phyloP scores from a whole-genome alignment of 495 filamentous ascomycete species.

The Hypoxylon crocopeplum region DNA sequence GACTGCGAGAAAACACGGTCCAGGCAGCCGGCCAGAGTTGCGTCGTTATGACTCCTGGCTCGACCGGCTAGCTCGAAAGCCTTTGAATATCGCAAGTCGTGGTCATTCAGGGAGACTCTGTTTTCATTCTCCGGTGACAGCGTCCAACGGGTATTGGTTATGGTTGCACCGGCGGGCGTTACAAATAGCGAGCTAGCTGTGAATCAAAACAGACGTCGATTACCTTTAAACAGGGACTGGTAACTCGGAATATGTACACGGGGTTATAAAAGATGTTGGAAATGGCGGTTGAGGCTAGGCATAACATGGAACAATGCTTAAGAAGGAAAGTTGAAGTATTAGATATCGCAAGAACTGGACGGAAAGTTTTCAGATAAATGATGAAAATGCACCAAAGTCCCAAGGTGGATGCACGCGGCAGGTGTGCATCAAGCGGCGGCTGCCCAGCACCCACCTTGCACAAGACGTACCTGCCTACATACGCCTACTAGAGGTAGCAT shows the following conservation, averaged over 20 bases:
- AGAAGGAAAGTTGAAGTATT: not conserved
- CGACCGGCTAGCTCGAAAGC: conserved; percentile 18
- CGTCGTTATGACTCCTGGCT: conserved; percentile 10
- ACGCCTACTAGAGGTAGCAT: too few relatives aligned
- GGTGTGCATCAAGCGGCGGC: conserved; percentile 30
- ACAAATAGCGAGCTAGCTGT: conserved; percentile 13
- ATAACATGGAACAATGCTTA: too few relatives aligned
- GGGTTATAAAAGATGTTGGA: not conserved
- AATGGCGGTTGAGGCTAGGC: not conserved
- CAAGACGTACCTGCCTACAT: too few relatives aligned
- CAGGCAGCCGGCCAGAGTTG: conserved; percentile 24
- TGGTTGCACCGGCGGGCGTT: conserved; percentile 20
- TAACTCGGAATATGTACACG: conserved; percentile 4
- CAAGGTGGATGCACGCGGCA: conserved; percentile 26
- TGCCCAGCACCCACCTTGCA: conserved; percentile 17
- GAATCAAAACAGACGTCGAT: conserved; percentile 15
- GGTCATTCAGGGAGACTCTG: conserved; percentile 16
- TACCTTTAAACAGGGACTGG: not conserved
- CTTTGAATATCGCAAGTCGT: conserved; percentile 6
- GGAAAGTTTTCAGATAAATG: conserved; percentile 16
- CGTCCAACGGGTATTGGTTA: conserved; percentile 2
- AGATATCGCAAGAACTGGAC: conserved; percentile 15
- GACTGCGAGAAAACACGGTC: conserved; percentile 26
- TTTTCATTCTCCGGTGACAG: conserved; percentile 5
- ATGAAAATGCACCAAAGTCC: conserved; percentile 21